Percentiles rank a stretch among this genome's conserved stretches.
Evolutionary conservation across 768 basidiomycete species (phyloP).

Genomic region (Porphyrellus cyaneotinctus): DNA sequence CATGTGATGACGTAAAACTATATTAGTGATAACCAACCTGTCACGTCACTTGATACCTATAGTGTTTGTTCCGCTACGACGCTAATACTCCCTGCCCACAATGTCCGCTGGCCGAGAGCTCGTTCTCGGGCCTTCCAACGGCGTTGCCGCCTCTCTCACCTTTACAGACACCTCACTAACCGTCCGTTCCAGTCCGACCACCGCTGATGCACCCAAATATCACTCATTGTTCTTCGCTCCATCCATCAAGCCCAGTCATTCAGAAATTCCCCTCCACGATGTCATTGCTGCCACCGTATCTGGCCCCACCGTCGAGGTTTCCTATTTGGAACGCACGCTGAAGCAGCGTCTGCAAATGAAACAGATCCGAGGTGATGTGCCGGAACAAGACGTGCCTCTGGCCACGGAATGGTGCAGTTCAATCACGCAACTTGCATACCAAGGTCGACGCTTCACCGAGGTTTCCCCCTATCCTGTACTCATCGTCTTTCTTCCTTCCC

Average conservation of each 20-base stretch:
- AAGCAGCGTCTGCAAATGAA: constrained; percentile 37
- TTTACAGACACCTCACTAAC: constrained; percentile 27
- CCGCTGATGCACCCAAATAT: neutral
- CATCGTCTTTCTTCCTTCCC: neutral
- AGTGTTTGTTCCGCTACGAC: neutral
- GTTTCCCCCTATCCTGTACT: neutral
- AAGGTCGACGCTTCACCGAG: constrained; percentile 35
- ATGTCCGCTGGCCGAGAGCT: constrained; percentile 22
- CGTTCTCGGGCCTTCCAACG: constrained; percentile 15
- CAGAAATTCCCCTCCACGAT: constrained; percentile 41
- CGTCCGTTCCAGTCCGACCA: constrained; percentile 21
- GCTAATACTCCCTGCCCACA: neutral
- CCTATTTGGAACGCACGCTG: constrained; percentile 47
- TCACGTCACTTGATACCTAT: too few relatives aligned
- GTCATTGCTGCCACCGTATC: constrained; percentile 51
- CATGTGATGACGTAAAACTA: neutral
- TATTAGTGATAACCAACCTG: too few relatives aligned
- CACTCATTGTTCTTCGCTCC: constrained; percentile 12
- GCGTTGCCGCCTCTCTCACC: constrained; percentile 20
- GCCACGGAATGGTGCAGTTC: constrained; percentile 51
- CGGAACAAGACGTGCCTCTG: constrained; percentile 30
- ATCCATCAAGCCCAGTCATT: constrained; percentile 3
- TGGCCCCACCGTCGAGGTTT: constrained; percentile 40
- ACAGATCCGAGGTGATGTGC: constrained; percentile 41
- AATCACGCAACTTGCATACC: constrained; percentile 57